Conservation (phyloP, 352 stramenopile species). For the Pythium utonaiense region DNA sequence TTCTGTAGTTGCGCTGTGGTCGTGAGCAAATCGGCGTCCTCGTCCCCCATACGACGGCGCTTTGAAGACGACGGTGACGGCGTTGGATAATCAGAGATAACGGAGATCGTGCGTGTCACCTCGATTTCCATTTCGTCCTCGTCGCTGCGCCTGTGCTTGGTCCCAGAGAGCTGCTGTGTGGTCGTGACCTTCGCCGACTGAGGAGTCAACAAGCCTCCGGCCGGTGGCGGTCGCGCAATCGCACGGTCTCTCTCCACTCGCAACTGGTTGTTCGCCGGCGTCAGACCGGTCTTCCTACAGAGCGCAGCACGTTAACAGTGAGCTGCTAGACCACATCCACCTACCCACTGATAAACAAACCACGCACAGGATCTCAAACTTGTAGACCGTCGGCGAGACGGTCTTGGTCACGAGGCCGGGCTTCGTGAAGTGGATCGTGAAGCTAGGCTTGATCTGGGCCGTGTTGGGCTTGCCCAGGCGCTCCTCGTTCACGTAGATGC, state of each 20-base stretch:
- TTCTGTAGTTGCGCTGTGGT: constrained; percentile 9
- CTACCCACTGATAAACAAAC: no score
- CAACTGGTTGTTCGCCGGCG: constrained; percentile 14
- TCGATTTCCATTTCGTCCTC: constrained; percentile 19
- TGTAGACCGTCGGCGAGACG: constrained; percentile 48
- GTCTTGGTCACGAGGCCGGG: constrained; percentile 37
- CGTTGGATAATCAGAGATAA: background rate
- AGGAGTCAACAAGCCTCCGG: background rate
- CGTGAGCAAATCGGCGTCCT: constrained; percentile 1
- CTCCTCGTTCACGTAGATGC: constrained; percentile 68
- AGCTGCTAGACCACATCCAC: background rate
- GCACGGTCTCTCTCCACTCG: constrained; percentile 6
- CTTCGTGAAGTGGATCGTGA: constrained; percentile 70
- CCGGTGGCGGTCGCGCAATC: background rate
- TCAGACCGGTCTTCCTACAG: constrained; percentile 17
- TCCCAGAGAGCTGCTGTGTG: constrained; percentile 6
- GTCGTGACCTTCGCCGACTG: background rate
- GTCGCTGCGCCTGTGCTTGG: constrained; percentile 1
- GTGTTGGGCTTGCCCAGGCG: constrained; percentile 40
- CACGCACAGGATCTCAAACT: constrained; percentile 66
- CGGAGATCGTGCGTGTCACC: constrained; percentile 2
- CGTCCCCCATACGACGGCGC: background rate
- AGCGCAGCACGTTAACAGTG: background rate
- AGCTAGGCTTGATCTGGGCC: constrained; percentile 30
- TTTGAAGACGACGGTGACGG: background rate